phyloP scores from a whole-genome alignment of 352 stramenopile genomes.

The Pythium coloratum region DNA sequence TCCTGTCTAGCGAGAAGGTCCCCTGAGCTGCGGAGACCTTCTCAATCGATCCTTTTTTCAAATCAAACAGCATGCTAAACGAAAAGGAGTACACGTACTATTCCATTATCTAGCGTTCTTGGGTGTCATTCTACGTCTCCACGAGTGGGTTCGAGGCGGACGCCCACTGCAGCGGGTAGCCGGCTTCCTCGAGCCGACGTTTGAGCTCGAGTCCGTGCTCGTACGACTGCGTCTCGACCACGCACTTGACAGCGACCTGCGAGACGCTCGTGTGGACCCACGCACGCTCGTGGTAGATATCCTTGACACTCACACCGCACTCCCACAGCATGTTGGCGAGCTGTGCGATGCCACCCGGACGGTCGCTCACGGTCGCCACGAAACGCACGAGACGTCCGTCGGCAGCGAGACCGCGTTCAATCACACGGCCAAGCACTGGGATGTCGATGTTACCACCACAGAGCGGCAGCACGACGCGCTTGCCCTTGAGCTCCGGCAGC shows the following conservation, averaged over 20 bases:
- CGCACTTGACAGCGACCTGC: conserved; percentile 95
- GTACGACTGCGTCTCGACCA: conserved; percentile 94
- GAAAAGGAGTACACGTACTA: background rate
- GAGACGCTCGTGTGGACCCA: conserved; percentile 96
- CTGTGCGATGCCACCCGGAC: conserved; percentile 92
- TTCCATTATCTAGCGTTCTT: conserved; percentile 3
- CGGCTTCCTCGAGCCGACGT: conserved; percentile 74
- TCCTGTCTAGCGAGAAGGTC: background rate
- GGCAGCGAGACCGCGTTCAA: conserved; percentile 96
- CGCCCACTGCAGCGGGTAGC: conserved; percentile 89
- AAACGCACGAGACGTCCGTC: conserved; percentile 96
- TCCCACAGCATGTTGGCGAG: conserved; percentile 91
- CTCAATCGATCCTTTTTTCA: background rate
- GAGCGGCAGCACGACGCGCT: conserved; percentile 95
- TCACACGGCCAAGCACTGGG: conserved; percentile 93
- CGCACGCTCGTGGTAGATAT: conserved; percentile 97
- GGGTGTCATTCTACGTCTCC: conserved; percentile 13
- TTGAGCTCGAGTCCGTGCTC: conserved; percentile 92
- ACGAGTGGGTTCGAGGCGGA: conserved; percentile 28
- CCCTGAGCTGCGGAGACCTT: too few relatives aligned
- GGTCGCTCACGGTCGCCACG: conserved; percentile 95
- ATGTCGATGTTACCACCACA: conserved; percentile 98
- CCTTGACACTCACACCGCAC: conserved; percentile 92
- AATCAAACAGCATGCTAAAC: background rate
- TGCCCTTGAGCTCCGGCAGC: conserved; percentile 89